Base-by-base conservation (phyloP, 2,329 filamentous ascomycete genomes). In the Fusarium longipes region DNA sequence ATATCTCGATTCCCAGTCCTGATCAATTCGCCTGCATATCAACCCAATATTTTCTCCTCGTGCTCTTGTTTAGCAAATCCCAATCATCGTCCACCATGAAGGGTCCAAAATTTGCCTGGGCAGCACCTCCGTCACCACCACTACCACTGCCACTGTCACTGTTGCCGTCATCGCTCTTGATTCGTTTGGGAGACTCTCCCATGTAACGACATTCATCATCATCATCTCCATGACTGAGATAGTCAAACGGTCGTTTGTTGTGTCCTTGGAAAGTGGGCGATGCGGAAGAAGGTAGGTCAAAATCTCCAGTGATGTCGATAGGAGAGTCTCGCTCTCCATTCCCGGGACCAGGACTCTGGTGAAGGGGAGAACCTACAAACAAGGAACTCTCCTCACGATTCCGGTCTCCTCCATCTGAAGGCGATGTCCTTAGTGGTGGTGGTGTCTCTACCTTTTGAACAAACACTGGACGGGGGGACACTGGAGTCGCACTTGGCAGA, bases 331-430 rank as follows among this genome's bases (percentile, higher is more conserved):
- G 38, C 6, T 15, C 15, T 25, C 27, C 54, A 17, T 18, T 35
- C 25, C 33, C 14, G 18, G 48, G 44, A 15, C 63, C 51, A 2
- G 67, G 40, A n/a, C 17, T n/a, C 32, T 11, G 18, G 18, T 63
- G 15, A 8, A 45, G 35, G 2, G 68, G 70, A 8, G 68, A 53
- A 27, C 54, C 68, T 2, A 30, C 15, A n/a, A 73, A 71, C 11
- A 72, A 30, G 30, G 25, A 40, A 48, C 67, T 70, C 25, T 71
- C 65, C n/a, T 51, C 59, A 5, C 68, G 51, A 15, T 8, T 29
- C 15, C 39, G 30, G n/a, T 6, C 22, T 22, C 20, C 22, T 7
- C 20, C 12, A 8, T 11, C 18, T 11, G 32, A 10, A 17, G 30
- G 22, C n/a, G n/a, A 15, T 20, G 10, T 18, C 8, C 25, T 30